Conservation (phyloP, 1,139 yeast species). For the Kodamaea fungicola region DNA sequence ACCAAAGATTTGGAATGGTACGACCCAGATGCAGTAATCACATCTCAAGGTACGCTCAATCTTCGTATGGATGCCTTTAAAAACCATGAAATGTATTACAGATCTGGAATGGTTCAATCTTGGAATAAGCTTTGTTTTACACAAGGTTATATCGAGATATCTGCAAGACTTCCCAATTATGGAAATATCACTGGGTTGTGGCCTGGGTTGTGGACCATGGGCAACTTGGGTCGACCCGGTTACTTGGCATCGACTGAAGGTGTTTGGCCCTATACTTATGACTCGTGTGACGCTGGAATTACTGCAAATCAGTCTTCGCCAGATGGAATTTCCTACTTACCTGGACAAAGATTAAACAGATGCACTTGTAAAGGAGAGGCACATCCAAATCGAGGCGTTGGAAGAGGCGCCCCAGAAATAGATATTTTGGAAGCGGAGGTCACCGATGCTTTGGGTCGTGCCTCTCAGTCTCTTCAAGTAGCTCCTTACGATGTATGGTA, state of each 20-base stretch:
- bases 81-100: conserved; percentile 24
- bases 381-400: conserved; percentile 27
- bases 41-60: conserved; percentile 24
- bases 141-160: conserved; percentile 22
- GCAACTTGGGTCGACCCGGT: conserved; percentile 29
- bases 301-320: conserved; percentile 31
- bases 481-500: conserved; percentile 33
- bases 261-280: conserved; percentile 30
- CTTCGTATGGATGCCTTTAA: conserved; percentile 27
- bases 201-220: conserved; percentile 34
- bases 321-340: conserved; percentile 29
- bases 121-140: conserved; percentile 30
- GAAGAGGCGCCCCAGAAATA: conserved; percentile 30
- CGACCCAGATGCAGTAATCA: conserved; percentile 30
- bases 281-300: conserved; percentile 30
- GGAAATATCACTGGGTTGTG: conserved; percentile 28
- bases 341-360: conserved; percentile 24
- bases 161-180: conserved; percentile 25
- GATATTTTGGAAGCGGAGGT: conserved; percentile 27
- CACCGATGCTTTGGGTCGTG: conserved; percentile 18
- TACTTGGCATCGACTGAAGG: conserved; percentile 26
- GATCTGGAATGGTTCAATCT: conserved; percentile 30
- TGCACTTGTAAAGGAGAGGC: conserved; percentile 26
- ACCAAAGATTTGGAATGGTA: conserved; percentile 32
- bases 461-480: conserved; percentile 27